phyloP scores from a whole-genome alignment of 306 rosid genomes.

The Pterocarpus santalinus region DNA sequence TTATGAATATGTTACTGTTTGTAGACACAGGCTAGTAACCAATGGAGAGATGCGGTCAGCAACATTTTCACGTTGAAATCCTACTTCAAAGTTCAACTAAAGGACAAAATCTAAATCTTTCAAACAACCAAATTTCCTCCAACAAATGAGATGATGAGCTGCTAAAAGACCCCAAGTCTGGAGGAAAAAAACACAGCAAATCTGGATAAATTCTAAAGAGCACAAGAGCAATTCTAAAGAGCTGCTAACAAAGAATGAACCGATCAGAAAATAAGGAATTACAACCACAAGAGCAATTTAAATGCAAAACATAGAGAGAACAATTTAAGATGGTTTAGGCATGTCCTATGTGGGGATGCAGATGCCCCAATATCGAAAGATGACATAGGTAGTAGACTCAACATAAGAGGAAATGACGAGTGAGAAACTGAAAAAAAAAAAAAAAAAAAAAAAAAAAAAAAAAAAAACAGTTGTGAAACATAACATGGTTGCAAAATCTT shows the following conservation, averaged over 20 bases:
- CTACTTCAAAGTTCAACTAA: constrained; percentile 11
- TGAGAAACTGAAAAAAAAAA: neutral
- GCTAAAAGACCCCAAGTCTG: neutral
- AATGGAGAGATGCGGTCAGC: neutral
- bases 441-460: neutral
- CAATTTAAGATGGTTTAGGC: neutral
- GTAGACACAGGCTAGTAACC: neutral
- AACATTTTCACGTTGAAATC: constrained; percentile 12
- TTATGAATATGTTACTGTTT: neutral
- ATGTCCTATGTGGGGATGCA: neutral
- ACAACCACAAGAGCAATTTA: constrained; percentile 1
- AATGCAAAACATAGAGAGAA: neutral
- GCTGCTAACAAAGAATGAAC: neutral
- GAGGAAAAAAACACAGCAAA: neutral
- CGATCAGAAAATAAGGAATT: neutral
- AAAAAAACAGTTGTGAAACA: neutral
- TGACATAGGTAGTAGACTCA: neutral
- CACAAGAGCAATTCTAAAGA: neutral
- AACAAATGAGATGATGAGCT: constrained; percentile 8
- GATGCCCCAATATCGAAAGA: neutral
- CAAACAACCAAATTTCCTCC: constrained; percentile 21
- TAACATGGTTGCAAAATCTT: neutral
- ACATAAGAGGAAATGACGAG: neutral
- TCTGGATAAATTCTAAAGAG: constrained; percentile 19
- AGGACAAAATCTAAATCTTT: constrained; percentile 12